Percentiles rank a stretch among this genome's conserved stretches.
phyloP scores from a whole-genome alignment of 345 rosid species.

The Populus ilicifolia region DNA sequence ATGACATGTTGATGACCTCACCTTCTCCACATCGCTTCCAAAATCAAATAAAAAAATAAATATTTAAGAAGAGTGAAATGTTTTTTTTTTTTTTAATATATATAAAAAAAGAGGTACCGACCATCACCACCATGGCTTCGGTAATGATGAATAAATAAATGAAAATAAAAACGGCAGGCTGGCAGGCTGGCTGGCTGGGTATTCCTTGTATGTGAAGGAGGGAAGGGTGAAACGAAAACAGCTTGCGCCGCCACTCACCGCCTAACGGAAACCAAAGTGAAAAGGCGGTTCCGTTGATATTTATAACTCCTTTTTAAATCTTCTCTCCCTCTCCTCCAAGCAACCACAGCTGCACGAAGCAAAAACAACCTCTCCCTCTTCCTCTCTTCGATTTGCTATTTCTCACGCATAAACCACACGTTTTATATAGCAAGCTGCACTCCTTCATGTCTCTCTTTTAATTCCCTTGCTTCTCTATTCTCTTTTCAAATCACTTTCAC shows the following conservation, averaged over 20 bases:
- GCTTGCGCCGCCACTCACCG: constrained; percentile 23
- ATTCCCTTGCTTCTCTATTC: no score
- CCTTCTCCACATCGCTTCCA: no score
- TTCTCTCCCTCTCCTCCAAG: constrained; percentile 11
- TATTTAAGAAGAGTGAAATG: background rate
- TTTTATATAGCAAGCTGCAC: background rate
- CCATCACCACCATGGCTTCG: background rate
- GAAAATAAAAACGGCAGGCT: background rate
- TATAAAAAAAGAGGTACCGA: background rate
- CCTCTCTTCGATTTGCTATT: no score
- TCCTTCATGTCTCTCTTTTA: background rate
- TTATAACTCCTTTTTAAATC: background rate
- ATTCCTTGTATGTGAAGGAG: no score
- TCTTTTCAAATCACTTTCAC: no score
- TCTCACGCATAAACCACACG: background rate
- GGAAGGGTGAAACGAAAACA: constrained; percentile 7
- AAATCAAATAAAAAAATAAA: no score
- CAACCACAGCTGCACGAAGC: background rate
- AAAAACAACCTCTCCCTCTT: no score
- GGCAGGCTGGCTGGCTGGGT: background rate
- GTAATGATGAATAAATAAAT: background rate
- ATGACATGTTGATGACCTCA: no score
- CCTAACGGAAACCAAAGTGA: background rate
- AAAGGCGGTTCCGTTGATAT: constrained; percentile 9
- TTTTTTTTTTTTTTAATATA: no score